Base-by-base conservation (phyloP, 495 filamentous ascomycete genomes). In the Opeltia flavorubescens region DNA sequence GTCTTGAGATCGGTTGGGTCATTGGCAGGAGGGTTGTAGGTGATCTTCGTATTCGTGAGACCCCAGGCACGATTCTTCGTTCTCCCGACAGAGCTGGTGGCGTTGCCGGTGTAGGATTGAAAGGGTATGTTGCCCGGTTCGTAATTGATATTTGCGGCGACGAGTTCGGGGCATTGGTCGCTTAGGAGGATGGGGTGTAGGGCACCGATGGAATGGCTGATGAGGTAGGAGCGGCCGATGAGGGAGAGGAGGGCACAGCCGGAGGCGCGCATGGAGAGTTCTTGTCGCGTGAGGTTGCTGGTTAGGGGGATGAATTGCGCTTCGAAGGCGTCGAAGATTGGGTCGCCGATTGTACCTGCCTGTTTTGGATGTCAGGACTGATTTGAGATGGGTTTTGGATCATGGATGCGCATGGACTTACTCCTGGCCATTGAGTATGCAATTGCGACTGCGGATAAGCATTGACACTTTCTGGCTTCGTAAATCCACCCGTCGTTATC, bases 361-460 rank as follows among this genome's bases (percentile, higher is more conserved):
- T 62, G 43, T 40, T 13, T 35, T n/a, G n/a, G n/a, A 11, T 51
- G 33, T 31, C 21, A 21, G 20, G 23, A 8, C 2, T 49, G 20
- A 26, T 13, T 15, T 21, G 8, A 11, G 30, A 33, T n/a, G 23
- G 23, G 31, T 7, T 26, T 15, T 15, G 27, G 9, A 50, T n/a
- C 25, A 15, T 29, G 52, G 23, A 17, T 8, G 21, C 5, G n/a
- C n/a, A n/a, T n/a, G n/a, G 6, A 46, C 42, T 44, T 46, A 46
- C 41, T 20, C 72, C 71, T 17, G 71, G 71, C 65, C 70, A 77
- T 60, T 76, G 69, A 9, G 64, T 68, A 44, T 75, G 72, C 18
- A 64, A 54, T 26, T 54, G 45, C 15, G 70, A 68, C 53, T 66
- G 66, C 0, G 63, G 62, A 63, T 67, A 76, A 13, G 58, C 47